Base-by-base conservation (phyloP, 257 asterid species). In the Mitragyna speciosa region DNA sequence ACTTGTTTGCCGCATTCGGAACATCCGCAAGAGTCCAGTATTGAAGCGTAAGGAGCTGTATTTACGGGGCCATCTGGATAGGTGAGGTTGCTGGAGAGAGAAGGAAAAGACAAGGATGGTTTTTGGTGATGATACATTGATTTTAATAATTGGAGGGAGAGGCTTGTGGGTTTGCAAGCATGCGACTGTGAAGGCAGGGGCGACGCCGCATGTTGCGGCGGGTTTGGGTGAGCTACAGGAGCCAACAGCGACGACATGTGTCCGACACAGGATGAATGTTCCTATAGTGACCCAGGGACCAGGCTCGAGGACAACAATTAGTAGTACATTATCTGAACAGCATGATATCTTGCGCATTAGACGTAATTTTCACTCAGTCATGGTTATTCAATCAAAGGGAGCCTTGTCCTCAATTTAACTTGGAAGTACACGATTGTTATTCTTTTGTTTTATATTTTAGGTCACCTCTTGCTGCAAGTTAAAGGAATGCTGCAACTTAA, bases 11-110 rank as follows among this genome's bases (percentile, higher is more conserved):
- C 97, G 41, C 72, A 74, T 1, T 68, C 16, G 8, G 87, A 86
- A 75, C 83, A 84, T 74, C 43, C 71, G 86, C 96, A 91, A 63
- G 89, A 88, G 22, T 91, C 93, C 51, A 92, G 92, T 48, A 78
- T 82, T 6, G 90, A 82, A 64, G 93, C 95, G 75, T 88, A 92
- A 72, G 74, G 70, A 39, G 89, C 86, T 68, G 97, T 87, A 83
- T 77, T 87, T 15, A 82, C 63, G 0, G 70, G 75, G 79, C 80
- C 86, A 75, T 75, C 68, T 72, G 83, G 83, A 19, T 15, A 12
- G 47, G 19, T 22, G 28, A 65, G 48, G 49, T 24, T 64, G 67
- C 24, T 15, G 56, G 59, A 26, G 31, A 43, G 31, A 47, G 75
- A 19, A 63, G 58, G 20, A 36, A 20, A 72, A 51, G 30, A 72